Base-by-base conservation (phyloP, 352 stramenopile genomes). In the Globisporangium middletonii region DNA sequence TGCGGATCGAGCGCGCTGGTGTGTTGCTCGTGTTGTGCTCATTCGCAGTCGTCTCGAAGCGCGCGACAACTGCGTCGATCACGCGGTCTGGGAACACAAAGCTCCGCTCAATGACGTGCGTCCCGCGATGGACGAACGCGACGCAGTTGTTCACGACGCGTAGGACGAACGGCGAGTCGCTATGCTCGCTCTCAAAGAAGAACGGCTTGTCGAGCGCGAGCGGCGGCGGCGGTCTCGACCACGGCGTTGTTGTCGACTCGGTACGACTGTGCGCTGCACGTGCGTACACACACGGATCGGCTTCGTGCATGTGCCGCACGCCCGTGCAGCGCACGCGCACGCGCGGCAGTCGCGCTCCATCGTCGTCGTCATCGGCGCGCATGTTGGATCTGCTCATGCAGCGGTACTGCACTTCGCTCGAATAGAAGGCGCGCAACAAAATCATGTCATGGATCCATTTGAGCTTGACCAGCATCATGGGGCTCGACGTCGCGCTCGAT, bases 71-170 rank as follows among this genome's bases (percentile, higher is more conserved):
- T 2, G 77, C 82, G 42, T 89, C 75, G 41, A 84, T 16, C 4
- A 92, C 69, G 38, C 72, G 79, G 6, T 67, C 67, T 4, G 78
- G 64, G 49, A 92, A 89, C 46, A 73, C 67, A 38, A 89, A 85
- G 26, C 69, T 68, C 19, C 77, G 75, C 57, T 89, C 82, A 18
- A 86, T 72, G 44, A 89, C 59, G 53, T 83, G 60, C 15, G 75
- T 73, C 18, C 60, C 70, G 49, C 71, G 71, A 59, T 86, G 71
- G 3, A 86, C 45, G 51, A 89, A 83, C 42, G 63, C 67, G n/a
- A 92, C 82, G 38, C 61, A 68, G 55, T 80, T 60, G 46, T 71
- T 72, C 26, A 35, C 59, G 42, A 82, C 62, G 26, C 70, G 73
- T 33, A 83, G 63, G n/a, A 80, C 38, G 19, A 64, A 81, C 33